Base-by-base conservation (phyloP, 805 yeast species). In the Hanseniaspora hatyaiensis region DNA sequence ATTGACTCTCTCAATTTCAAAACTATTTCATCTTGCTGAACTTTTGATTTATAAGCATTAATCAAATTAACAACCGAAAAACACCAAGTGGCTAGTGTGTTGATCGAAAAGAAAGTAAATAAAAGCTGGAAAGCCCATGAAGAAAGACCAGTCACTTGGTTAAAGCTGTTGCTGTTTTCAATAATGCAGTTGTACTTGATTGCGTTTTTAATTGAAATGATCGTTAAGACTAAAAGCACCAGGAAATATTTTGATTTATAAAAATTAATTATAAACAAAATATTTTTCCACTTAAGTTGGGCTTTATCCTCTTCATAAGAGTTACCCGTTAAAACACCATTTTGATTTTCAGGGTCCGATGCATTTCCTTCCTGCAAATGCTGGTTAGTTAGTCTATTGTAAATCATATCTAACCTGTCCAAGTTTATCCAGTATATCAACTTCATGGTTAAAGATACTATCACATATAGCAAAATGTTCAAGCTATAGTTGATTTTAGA, bases 401-500 rank as follows among this genome's bases (percentile, higher is more conserved):
- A 39, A 19, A 52, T 63, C 42, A 52, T 57, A 24, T 61, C 62
- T 13, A 63, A 48, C 49, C 59, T 61, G 24, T 75, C 78, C 13
- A 73, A 63, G 20, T 83, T 58, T 49, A 75, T 79, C 32, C 66
- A 64, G 38, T 34, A 29, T 12, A 43, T 43, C 20, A 34, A 32
- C 19, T 43, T 34, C 11, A 43, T 11, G 3, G 40, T 16, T n/a
- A 43, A 9, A 11, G 47, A 43, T n/a, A 41, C 46, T 8, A 81
- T 61, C 1, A 92, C 71, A 78, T 94, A 80, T 58, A 87, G 95
- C 65, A 82, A 77, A 1, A 81, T 77, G 57, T 80, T 81, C 58
- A 76, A 61, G 60, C 26, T 38, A n/a, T 24, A 34, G 8, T 43
- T 43, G 20, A 22, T 34, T 30, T 43, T 43, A 8, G 47, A 26